Evolutionary conservation across 306 rosid species (phyloP), one percentile per base, ranked within the genome.

Genomic region (Dalbergia oliveri): DNA sequence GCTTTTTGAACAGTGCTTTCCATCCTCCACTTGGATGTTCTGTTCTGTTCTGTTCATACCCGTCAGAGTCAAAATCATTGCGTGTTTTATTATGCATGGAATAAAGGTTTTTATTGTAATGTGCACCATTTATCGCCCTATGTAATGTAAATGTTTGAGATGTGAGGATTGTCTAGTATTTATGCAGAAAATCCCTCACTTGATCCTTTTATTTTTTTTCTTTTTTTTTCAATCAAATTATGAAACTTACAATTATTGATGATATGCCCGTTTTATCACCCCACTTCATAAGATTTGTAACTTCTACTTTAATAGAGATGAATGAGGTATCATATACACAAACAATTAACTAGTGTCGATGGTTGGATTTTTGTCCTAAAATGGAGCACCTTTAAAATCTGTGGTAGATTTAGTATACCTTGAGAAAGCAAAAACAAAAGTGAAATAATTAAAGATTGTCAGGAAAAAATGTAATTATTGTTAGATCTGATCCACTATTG

Each of bases 51-150:
- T 62, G 72, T 34, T 31, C 37, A 69, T 70, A 69, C 31, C 41
- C 78, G 0, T 69, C 44, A 4, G n/a, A 47, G 69, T 89, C 89
- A 4, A 21, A 47, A 72, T 89, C 89, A 87, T 87, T 90, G 97
- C 96, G 90, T 87, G 88, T 93, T 95, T 93, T 95, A 86, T 77
- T 86, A 91, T 92, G 97, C 98, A 96, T 87, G 84, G 93, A 96
- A 93, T 93, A 93, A 91, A 87, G 57, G 57, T 50, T 50, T 47
- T 50, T 50, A 50, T 50, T 87, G 81, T 83, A 16, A 45, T 57
- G 84, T 63, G 81, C 69, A 81, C 86, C 60, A 64, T 78, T 58
- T 88, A 80, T 79, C 80, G 68, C 71, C 86, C n/a, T 86, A 65
- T 86, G 82, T 80, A 69, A 82, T 50, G 57, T 50, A 50, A 50